Conservation (phyloP, 2,329 filamentous ascomycete genomes). For the Pseudogymnoascus sp. region DNA sequence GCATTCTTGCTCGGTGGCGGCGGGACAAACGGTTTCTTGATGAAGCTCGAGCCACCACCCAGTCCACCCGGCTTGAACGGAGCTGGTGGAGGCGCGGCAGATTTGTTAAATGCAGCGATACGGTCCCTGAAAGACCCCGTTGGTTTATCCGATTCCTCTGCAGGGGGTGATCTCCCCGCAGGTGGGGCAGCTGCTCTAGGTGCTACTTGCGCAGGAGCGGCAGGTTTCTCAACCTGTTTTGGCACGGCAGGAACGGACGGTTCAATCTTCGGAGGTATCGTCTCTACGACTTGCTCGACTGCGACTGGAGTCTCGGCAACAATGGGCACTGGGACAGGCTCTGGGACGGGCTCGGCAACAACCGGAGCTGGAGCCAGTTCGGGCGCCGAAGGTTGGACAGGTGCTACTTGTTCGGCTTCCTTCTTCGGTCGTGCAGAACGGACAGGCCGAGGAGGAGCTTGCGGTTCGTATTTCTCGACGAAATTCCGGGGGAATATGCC, state of each 20-base stretch:
- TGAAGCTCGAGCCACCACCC: conserved; percentile 57
- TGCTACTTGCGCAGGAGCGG: conserved; percentile 29
- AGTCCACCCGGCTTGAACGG: conserved; percentile 76
- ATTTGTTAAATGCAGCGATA: conserved; percentile 94
- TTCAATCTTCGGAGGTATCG: background rate
- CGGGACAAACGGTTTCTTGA: conserved; percentile 96
- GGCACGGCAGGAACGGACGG: conserved; percentile 26
- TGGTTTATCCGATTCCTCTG: conserved; percentile 63
- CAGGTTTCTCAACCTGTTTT: conserved; percentile 36
- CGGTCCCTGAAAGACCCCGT: conserved; percentile 83
- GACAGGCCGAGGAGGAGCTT: conserved; percentile 75
- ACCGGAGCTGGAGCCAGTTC: conserved; percentile 17
- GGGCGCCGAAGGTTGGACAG: conserved; percentile 32
- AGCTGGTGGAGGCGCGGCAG: conserved; percentile 74
- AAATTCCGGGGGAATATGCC: conserved; percentile 96
- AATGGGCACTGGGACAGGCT: conserved; percentile 31
- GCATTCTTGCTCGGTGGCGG: conserved; percentile 89
- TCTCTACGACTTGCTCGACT: conserved; percentile 20
- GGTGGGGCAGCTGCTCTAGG: conserved; percentile 50
- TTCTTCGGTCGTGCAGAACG: conserved; percentile 63
- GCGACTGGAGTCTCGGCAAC: conserved; percentile 27
- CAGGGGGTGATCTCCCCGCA: conserved; percentile 41
- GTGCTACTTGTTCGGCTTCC: conserved; percentile 28
- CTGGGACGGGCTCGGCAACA: conserved; percentile 14
- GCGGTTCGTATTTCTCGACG: conserved; percentile 91